phyloP scores from a whole-genome alignment of 1,284 basidiomycete species.

The Leccinum insolens region DNA sequence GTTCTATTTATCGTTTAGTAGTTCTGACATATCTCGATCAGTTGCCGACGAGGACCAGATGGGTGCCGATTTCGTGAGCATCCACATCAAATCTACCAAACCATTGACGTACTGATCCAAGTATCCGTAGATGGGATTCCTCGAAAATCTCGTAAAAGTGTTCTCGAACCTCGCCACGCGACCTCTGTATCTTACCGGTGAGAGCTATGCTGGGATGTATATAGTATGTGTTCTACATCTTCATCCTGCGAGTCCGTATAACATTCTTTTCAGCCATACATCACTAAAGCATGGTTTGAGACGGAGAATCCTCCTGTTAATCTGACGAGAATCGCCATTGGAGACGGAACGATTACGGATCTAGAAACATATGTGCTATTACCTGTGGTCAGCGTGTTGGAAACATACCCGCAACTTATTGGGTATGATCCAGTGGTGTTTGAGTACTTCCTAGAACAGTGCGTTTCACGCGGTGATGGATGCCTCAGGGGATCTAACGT shows the following conservation, averaged over 20 bases:
- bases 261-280: conserved; percentile 56
- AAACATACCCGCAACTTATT: conserved; percentile 51
- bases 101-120: background rate
- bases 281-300: conserved; percentile 66
- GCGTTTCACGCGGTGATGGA: background rate
- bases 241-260: background rate
- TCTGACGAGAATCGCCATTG: conserved; percentile 65
- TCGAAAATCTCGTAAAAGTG: no score
- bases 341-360: conserved; percentile 60
- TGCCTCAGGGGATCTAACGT: background rate
- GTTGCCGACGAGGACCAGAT: background rate
- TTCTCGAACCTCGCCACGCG: no score
- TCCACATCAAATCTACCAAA: background rate
- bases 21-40: background rate
- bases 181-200: no score
- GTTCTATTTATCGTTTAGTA: background rate
- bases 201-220: no score
- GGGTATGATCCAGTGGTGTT: conserved; percentile 59
- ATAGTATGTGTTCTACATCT: conserved; percentile 37
- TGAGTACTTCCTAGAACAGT: conserved; percentile 71
- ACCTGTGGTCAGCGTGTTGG: conserved; percentile 58
- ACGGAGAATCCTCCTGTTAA: conserved; percentile 63
- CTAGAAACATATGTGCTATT: conserved; percentile 49
- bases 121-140: background rate
- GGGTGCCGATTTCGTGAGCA: background rate